Conservation (phyloP, 2,329 filamentous ascomycete species). For the Myrmaecium sp. region DNA sequence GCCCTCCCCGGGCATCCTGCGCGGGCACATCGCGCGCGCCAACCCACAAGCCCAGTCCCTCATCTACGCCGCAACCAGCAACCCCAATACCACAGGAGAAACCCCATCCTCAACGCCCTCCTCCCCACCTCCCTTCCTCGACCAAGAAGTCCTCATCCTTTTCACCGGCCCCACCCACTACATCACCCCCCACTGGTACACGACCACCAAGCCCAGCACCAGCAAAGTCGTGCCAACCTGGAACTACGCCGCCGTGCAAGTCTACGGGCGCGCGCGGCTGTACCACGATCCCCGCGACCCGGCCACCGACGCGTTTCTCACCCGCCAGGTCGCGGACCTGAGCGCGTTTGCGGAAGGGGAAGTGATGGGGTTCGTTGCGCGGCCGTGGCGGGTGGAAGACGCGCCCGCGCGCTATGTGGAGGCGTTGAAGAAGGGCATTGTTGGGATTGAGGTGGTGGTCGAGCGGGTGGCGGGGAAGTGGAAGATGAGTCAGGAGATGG, state of each 20-base stretch:
- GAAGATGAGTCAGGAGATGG: slow-evolving; percentile 35
- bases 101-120: too few relatives aligned
- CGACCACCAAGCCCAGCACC: slow-evolving; percentile 43
- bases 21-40: slow-evolving; percentile 44
- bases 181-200: slow-evolving; percentile 52
- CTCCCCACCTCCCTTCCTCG: too few relatives aligned
- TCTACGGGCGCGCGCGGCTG: slow-evolving; percentile 40
- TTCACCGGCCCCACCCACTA: slow-evolving; percentile 46
- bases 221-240: slow-evolving; percentile 55
- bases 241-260: slow-evolving; percentile 52
- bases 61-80: slow-evolving; percentile 13
- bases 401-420: slow-evolving; percentile 40
- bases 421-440: slow-evolving; percentile 16
- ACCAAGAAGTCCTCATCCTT: slow-evolving; percentile 42
- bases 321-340: slow-evolving; percentile 36
- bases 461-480: slow-evolving; percentile 11
- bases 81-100: not conserved
- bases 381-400: slow-evolving; percentile 41
- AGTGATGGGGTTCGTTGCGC: slow-evolving; percentile 41
- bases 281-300: slow-evolving; percentile 32
- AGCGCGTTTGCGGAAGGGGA: slow-evolving; percentile 32
- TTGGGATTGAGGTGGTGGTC: slow-evolving; percentile 24
- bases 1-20: slow-evolving; percentile 22
- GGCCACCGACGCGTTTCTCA: slow-evolving; percentile 32
- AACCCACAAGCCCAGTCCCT: slow-evolving; percentile 51